These are phyloP conservation scores for Quercus tomentella DNA, from an alignment of 331 rosid species.

Conservation along the genomic window DNA sequence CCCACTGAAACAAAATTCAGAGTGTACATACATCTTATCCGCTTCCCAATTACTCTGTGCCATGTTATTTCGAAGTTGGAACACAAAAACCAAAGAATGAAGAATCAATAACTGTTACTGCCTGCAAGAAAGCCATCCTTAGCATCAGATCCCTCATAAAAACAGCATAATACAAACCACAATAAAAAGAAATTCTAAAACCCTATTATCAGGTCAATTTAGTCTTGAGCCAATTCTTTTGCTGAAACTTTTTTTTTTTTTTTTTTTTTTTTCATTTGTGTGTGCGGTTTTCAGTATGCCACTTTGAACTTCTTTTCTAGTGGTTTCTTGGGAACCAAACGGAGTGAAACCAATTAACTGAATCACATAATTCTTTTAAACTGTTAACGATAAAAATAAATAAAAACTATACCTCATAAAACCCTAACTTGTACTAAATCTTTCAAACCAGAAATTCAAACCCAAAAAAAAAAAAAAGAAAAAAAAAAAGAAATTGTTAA, in stretches of 20 bases:
- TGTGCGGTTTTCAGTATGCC: too few species aligned
- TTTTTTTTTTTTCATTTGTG: too few species aligned
- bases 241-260: too few species aligned
- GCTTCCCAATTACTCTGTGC: constrained; percentile 93
- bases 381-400: too few species aligned
- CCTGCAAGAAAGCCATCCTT: constrained; percentile 18
- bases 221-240: background rate
- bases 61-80: constrained; percentile 46
- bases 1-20: background rate
- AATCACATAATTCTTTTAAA: background rate
- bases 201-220: background rate
- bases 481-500: background rate
- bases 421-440: constrained; percentile 14
- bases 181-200: background rate
- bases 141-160: background rate
- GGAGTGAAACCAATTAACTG: background rate
- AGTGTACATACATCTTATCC: constrained; percentile 68
- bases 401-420: background rate
- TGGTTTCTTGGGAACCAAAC: constrained; percentile 10
- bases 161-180: background rate
- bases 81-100: constrained; percentile 8
- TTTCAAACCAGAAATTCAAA: background rate
- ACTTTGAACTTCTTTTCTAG: background rate
- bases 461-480: background rate
- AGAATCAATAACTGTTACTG: background rate